Evolutionary conservation across 1,284 basidiomycete genomes (phyloP).

Genomic region (Trichosporon sp.): DNA sequence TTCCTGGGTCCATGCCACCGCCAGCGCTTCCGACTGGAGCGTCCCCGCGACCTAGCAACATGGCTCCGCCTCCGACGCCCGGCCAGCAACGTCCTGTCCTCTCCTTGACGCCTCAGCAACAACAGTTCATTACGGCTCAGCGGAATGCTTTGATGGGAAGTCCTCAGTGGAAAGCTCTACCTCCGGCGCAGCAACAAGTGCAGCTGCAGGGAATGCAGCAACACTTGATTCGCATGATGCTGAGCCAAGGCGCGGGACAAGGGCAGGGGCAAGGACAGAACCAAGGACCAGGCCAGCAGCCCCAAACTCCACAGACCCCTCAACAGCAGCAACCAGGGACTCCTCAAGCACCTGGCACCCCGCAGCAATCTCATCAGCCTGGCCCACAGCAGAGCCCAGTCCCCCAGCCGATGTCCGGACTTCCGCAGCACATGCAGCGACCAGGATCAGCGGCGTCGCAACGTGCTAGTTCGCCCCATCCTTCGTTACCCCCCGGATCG

Average conservation of each 20-base stretch:
- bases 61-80: constrained; percentile 24
- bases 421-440: constrained; percentile 53
- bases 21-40: constrained; percentile 31
- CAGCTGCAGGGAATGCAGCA: constrained; percentile 44
- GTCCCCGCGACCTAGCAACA: constrained; percentile 31
- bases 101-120: constrained; percentile 42
- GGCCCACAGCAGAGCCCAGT: constrained; percentile 38
- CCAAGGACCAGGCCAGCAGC: constrained; percentile 40
- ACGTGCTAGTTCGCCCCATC: constrained; percentile 42
- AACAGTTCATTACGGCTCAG: constrained; percentile 40
- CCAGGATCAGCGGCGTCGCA: constrained; percentile 49
- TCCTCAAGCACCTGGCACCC: constrained; percentile 14
- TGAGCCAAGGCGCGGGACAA: constrained; percentile 27
- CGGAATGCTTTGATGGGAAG: constrained; percentile 32
- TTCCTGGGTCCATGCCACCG: constrained; percentile 32
- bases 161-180: constrained; percentile 40
- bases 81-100: constrained; percentile 22
- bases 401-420: constrained; percentile 34
- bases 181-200: constrained; percentile 45
- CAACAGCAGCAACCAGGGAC: constrained; percentile 34
- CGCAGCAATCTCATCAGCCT: constrained; percentile 37
- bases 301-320: constrained; percentile 34
- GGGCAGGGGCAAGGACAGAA: constrained; percentile 34
- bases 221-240: constrained; percentile 38
- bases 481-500: constrained; percentile 31